phyloP scores from a whole-genome alignment of 2,329 filamentous ascomycete genomes.

The Neopestalotiopsis clavispora region DNA sequence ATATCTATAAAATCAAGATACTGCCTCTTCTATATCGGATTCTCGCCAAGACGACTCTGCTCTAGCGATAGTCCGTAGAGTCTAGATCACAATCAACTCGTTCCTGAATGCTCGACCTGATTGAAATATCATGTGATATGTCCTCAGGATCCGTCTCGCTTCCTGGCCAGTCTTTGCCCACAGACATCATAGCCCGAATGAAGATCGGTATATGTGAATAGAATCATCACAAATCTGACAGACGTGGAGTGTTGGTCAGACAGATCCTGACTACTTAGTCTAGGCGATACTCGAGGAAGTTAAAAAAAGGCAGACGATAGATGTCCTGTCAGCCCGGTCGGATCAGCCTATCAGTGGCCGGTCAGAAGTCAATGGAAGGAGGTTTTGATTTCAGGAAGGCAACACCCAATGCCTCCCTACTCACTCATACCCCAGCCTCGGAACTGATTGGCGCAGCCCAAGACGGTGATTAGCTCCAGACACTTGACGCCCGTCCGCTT shows the following conservation, averaged over 20 bases:
- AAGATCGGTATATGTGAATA: not conserved
- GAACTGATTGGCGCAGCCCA: conserved; percentile 12
- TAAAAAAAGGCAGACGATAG: not conserved
- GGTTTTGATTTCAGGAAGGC: conserved; percentile 10
- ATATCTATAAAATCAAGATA: not conserved
- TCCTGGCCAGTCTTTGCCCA: not conserved
- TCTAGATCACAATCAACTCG: not conserved
- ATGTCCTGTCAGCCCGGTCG: not conserved
- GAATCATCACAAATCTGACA: not conserved
- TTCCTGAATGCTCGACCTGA: not conserved
- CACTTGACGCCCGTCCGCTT: not conserved
- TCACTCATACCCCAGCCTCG: not conserved
- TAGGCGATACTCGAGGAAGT: conserved; percentile 1
- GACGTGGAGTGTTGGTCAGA: not conserved
- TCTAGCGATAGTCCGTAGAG: not conserved
- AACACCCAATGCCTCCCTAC: not conserved
- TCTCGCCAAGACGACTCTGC: not conserved
- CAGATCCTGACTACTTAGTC: too few relatives aligned
- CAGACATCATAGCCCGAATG: not conserved
- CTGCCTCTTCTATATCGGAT: not conserved
- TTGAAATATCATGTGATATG: not conserved
- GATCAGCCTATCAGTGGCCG: not conserved
- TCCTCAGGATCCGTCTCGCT: not conserved
- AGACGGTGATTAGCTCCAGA: conserved; percentile 15
- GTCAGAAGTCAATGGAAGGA: not conserved